Evolutionary conservation across 2,329 filamentous ascomycete genomes (phyloP).

Genomic region (Ophiocordyceps robertsii): DNA sequence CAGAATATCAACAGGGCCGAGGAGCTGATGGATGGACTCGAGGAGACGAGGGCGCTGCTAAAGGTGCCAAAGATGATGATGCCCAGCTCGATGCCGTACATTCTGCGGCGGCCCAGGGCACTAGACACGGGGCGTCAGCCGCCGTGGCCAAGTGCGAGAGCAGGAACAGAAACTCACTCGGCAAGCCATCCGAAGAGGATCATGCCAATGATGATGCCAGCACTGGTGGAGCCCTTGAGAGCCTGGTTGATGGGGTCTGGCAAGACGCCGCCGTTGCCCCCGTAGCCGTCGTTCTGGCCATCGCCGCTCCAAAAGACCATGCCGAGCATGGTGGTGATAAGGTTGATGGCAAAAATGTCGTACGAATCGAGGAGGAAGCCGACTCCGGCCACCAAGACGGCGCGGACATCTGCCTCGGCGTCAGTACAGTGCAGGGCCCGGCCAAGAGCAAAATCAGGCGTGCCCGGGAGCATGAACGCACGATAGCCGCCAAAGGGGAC

Average conservation of each 20-base stretch:
- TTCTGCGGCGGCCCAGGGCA: conserved; percentile 59
- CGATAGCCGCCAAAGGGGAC: conserved; percentile 63
- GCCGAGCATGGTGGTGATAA: conserved; percentile 58
- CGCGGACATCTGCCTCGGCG: conserved; percentile 41
- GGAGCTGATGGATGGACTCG: conserved; percentile 45
- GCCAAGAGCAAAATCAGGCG: not conserved
- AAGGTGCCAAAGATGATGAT: conserved; percentile 61
- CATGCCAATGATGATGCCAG: conserved; percentile 68
- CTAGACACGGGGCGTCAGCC: conserved; percentile 6
- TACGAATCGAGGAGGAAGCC: conserved; percentile 80
- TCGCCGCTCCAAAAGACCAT: conserved; percentile 58
- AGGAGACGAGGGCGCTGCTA: conserved; percentile 48
- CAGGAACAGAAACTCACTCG: conserved; percentile 30
- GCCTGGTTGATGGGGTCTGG: conserved; percentile 55
- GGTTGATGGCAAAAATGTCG: conserved; percentile 68
- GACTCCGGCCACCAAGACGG: conserved; percentile 62
- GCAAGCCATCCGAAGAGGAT: conserved; percentile 65
- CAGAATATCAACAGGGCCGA: conserved; percentile 57
- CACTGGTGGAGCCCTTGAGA: conserved; percentile 70
- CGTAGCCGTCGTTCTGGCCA: conserved; percentile 28
- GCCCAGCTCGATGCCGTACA: conserved; percentile 69
- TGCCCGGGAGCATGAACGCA: conserved; percentile 9
- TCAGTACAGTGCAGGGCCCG: not conserved
- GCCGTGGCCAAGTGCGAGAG: not conserved
- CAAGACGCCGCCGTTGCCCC: conserved; percentile 40